phyloP scores from a whole-genome alignment of 768 basidiomycete genomes.

The Trametes cingulata region DNA sequence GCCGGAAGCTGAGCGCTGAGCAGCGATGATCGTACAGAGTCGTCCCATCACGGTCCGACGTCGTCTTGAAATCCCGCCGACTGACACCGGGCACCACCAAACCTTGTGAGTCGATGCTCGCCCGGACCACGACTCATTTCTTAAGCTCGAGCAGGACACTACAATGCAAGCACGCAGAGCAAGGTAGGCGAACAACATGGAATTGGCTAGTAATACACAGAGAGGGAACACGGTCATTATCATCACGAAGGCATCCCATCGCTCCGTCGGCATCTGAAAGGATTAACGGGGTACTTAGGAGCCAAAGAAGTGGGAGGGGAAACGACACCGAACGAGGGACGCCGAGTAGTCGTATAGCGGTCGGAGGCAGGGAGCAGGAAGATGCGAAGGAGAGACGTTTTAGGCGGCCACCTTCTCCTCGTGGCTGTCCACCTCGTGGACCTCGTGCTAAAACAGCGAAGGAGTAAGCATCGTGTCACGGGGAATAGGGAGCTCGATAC shows the following conservation, averaged over 20 bases:
- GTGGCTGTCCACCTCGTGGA: slow-evolving; percentile 17
- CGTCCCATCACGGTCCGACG: too few species aligned
- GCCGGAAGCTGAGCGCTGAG: too few species aligned
- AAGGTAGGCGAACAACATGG: neutral
- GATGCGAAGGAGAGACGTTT: neutral
- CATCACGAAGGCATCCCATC: neutral
- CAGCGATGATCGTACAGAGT: too few species aligned
- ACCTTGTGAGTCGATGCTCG: too few species aligned
- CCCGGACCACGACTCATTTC: too few species aligned
- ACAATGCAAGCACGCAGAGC: too few species aligned
- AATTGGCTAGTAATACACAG: neutral
- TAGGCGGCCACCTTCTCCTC: slow-evolving; percentile 6
- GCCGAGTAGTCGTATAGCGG: neutral
- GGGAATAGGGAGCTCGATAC: neutral
- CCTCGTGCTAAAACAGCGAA: neutral
- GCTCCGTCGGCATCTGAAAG: neutral
- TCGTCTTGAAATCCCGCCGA: too few species aligned
- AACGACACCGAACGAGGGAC: neutral
- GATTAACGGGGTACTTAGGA: neutral
- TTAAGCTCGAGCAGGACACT: too few species aligned
- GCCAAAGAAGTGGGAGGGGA: neutral
- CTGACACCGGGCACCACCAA: too few species aligned
- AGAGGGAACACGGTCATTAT: neutral
- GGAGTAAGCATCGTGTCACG: too few species aligned
- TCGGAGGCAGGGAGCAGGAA: neutral